Conservation (phyloP, 2,329 filamentous ascomycete species). For the Hymenoscyphus fraxineus region DNA sequence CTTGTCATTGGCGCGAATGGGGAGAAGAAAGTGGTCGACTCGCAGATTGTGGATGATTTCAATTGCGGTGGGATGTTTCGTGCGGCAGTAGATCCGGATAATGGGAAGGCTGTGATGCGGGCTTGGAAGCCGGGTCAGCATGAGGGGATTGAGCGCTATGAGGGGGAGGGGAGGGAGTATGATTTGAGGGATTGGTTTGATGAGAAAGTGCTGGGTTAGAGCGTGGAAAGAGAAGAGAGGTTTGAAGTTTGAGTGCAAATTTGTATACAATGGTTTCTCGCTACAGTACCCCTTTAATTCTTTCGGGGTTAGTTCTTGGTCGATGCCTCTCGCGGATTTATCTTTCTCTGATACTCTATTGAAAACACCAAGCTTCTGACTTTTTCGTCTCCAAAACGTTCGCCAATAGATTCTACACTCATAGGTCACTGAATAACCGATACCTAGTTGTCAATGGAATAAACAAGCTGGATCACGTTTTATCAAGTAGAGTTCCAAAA, state of each 20-base stretch:
- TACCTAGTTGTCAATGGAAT: too few species aligned
- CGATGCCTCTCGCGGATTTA: too few species aligned
- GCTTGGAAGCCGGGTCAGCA: constrained; percentile 45
- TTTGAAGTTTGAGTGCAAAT: neutral
- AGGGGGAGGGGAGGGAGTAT: constrained; percentile 33
- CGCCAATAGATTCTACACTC: too few species aligned
- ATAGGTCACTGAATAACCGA: too few species aligned
- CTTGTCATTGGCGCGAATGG: constrained; percentile 43
- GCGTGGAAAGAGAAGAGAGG: neutral
- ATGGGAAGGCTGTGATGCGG: constrained; percentile 53
- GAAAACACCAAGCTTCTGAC: too few species aligned
- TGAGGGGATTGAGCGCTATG: constrained; percentile 31
- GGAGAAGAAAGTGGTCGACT: constrained; percentile 41
- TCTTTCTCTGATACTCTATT: too few species aligned
- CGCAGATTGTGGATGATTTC: constrained; percentile 67
- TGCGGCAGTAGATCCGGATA: constrained; percentile 62
- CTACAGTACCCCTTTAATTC: too few species aligned
- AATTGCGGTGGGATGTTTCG: constrained; percentile 89
- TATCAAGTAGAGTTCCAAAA: too few species aligned
- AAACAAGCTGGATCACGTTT: too few species aligned
- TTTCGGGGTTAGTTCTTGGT: too few species aligned
- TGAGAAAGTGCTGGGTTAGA: constrained; percentile 16
- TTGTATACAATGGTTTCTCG: too few species aligned
- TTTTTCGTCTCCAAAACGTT: too few species aligned
- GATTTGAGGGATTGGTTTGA: constrained; percentile 31